These are phyloP conservation scores for Lyophyllum semitale DNA, from an alignment of 768 basidiomycete species.

Conservation along the genomic window DNA sequence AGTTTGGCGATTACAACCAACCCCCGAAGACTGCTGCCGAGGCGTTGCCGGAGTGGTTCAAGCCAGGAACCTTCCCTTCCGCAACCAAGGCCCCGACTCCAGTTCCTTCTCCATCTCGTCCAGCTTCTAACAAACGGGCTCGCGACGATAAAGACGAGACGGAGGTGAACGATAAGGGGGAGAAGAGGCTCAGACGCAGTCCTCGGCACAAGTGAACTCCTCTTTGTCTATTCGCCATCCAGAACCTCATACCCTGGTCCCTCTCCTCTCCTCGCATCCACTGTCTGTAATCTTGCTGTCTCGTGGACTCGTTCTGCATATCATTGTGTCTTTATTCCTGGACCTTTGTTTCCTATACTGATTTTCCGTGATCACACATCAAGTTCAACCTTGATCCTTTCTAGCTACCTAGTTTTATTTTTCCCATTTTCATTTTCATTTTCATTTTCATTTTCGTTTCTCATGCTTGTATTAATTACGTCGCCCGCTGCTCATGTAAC, in stretches of 20 bases:
- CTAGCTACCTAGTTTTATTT: background rate
- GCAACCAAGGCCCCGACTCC: background rate
- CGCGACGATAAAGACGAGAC: background rate
- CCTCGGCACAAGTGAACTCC: background rate
- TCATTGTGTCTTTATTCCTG: background rate
- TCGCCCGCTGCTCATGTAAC: constrained; percentile 4
- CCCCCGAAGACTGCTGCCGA: constrained; percentile 10
- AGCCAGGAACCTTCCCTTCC: no score
- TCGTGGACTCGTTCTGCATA: background rate
- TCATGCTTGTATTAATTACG: background rate
- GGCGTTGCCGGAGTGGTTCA: background rate
- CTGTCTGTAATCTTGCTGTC: background rate
- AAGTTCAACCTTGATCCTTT: background rate
- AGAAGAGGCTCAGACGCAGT: background rate
- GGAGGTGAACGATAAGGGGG: constrained; percentile 7
- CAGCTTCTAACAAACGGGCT: background rate
- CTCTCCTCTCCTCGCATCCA: background rate
- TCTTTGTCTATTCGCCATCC: background rate
- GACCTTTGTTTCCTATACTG: background rate
- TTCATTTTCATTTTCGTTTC: background rate
- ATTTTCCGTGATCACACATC: background rate
- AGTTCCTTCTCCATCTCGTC: background rate
- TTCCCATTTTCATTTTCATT: no score
- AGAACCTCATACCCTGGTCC: background rate
- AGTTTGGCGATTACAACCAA: constrained; percentile 10